A percentile compares a stretch with the other conserved stretches of the same genome.
Evolutionary conservation across 139 green algal genomes (phyloP).

Genomic region (Coelastrella sp.): DNA sequence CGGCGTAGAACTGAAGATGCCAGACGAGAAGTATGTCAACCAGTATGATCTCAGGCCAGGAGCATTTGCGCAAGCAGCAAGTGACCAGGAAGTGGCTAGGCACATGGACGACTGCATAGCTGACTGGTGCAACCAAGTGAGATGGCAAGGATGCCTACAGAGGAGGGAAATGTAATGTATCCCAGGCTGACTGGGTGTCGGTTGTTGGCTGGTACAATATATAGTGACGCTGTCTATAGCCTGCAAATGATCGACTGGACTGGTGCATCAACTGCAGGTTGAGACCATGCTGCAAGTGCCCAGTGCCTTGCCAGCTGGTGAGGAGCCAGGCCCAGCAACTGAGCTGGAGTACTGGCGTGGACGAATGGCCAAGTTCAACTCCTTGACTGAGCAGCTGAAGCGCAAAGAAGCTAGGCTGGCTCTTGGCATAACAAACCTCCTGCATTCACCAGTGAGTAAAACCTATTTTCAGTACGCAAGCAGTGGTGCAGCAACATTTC

Average conservation of each 20-base stretch:
- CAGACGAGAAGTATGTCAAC: constrained; percentile 66
- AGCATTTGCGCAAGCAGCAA: constrained; percentile 66
- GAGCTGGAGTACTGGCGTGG: constrained; percentile 92
- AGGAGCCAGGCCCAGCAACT: constrained; percentile 83
- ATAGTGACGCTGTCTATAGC: not conserved
- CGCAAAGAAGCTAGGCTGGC: constrained; percentile 79
- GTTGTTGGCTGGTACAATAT: not conserved
- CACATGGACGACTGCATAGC: constrained; percentile 70
- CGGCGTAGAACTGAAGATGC: constrained; percentile 79
- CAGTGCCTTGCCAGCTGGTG: constrained; percentile 22
- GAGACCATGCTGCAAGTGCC: constrained; percentile 53
- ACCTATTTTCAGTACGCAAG: not conserved
- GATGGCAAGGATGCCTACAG: not conserved
- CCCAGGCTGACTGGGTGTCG: not conserved
- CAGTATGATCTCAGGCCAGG: constrained; percentile 71
- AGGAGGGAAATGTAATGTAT: not conserved
- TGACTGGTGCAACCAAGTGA: constrained; percentile 74
- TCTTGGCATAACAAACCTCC: constrained; percentile 59
- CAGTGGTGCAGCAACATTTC: no score
- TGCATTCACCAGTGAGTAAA: constrained; percentile 14
- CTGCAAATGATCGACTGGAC: not conserved
- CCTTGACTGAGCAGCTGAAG: constrained; percentile 89
- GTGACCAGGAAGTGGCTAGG: constrained; percentile 53
- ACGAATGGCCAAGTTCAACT: constrained; percentile 86
- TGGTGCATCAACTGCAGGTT: constrained; percentile 30